Percentiles rank a stretch among this genome's conserved stretches.
These are phyloP conservation scores for Henckelia pumila DNA, from an alignment of 257 asterid genomes.

Conservation along the genomic window DNA sequence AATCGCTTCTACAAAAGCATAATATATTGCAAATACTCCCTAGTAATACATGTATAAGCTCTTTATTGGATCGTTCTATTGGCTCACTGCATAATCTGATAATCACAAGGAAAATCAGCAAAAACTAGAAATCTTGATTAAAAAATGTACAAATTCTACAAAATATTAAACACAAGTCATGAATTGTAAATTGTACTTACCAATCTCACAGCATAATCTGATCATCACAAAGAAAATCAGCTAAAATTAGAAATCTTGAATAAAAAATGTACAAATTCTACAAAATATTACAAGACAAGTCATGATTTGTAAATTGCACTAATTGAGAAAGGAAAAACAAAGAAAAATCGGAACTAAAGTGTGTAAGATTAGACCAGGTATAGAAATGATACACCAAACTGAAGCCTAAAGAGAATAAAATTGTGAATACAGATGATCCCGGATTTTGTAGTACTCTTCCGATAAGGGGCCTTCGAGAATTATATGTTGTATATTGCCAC, in stretches of 20 bases:
- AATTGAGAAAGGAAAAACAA: background rate
- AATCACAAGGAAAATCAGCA: too few relatives aligned
- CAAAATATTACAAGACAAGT: background rate
- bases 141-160: too few relatives aligned
- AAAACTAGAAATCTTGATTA: too few relatives aligned
- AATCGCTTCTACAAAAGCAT: too few relatives aligned
- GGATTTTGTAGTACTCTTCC: slow-evolving; percentile 79
- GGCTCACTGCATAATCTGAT: too few relatives aligned
- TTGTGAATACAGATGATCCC: slow-evolving; percentile 80
- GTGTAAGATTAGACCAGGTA: background rate
- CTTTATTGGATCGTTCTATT: too few relatives aligned
- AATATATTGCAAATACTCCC: too few relatives aligned
- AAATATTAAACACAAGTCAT: too few relatives aligned
- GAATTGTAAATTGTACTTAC: too few relatives aligned
- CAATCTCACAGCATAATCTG: too few relatives aligned
- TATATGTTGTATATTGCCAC: slow-evolving; percentile 76
- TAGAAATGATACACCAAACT: background rate
- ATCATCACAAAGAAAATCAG: background rate
- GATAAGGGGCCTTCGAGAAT: slow-evolving; percentile 95
- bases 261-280: background rate
- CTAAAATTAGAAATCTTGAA: background rate
- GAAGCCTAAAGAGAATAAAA: slow-evolving; percentile 64
- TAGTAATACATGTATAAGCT: too few relatives aligned
- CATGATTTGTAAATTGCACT: background rate
- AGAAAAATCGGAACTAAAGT: background rate